Conservation (phyloP, 1,284 basidiomycete genomes). For the Gastroboletus turbinatus region DNA sequence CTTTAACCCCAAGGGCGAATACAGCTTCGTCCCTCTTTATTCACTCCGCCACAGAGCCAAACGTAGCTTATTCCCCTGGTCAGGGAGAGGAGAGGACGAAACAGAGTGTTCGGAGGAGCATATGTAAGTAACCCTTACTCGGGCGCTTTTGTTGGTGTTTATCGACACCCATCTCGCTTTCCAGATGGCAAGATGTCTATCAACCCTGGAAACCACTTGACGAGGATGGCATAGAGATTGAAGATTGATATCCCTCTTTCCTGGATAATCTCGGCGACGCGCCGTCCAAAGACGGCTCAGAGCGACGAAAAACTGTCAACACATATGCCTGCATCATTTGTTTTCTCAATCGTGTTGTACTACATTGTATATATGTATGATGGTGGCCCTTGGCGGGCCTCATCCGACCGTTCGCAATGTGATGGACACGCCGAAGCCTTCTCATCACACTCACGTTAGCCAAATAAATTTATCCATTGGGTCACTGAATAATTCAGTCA, state of each 20-base stretch:
- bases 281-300: background rate
- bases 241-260: background rate
- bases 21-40: slow-evolving; percentile 10
- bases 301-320: background rate
- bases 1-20: background rate
- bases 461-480: too few species aligned
- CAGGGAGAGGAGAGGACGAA: background rate
- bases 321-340: background rate
- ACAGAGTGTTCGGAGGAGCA: background rate
- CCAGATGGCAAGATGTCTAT: slow-evolving; percentile 13
- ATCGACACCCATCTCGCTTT: background rate
- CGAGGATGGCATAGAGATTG: slow-evolving; percentile 10
- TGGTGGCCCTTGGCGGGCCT: too few species aligned
- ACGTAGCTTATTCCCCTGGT: background rate
- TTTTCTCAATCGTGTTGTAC: background rate
- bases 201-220: slow-evolving; percentile 14
- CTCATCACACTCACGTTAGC: too few species aligned
- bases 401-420: too few species aligned
- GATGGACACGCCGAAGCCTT: too few species aligned
- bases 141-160: background rate
- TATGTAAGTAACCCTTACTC: background rate
- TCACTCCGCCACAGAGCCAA: slow-evolving; percentile 1
- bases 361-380: too few species aligned
- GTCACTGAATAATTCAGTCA: too few species aligned
- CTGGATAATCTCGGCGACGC: background rate